phyloP scores from a whole-genome alignment of 2,329 filamentous ascomycete genomes.

The Tympanopsis confertula region DNA sequence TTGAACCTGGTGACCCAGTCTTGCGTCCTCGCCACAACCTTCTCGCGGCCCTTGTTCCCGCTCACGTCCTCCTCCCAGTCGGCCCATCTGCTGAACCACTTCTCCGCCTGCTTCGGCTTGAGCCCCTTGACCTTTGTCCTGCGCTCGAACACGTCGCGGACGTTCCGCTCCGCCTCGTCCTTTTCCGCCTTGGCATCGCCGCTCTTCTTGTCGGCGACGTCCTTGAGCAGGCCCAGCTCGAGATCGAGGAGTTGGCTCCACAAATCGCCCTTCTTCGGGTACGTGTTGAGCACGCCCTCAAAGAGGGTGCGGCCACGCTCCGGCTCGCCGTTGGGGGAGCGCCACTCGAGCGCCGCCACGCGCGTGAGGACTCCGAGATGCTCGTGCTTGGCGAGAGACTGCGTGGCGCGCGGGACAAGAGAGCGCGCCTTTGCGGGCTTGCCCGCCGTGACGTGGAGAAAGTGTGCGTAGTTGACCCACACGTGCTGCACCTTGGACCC shows the following conservation, averaged over 20 bases:
- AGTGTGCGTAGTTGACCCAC: slow-evolving; percentile 91
- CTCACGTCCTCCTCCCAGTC: slow-evolving; percentile 74
- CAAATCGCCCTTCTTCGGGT: slow-evolving; percentile 79
- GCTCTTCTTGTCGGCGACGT: too few relatives aligned
- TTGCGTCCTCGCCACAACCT: slow-evolving; percentile 57
- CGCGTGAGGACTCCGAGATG: slow-evolving; percentile 69
- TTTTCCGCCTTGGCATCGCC: slow-evolving; percentile 37
- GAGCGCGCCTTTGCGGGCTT: slow-evolving; percentile 63
- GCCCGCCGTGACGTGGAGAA: slow-evolving; percentile 65
- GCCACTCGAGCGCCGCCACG: slow-evolving; percentile 87
- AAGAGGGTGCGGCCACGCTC: slow-evolving; percentile 93
- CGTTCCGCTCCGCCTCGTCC: slow-evolving; percentile 36
- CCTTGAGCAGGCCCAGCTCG: slow-evolving; percentile 56
- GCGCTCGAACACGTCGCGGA: slow-evolving; percentile 73
- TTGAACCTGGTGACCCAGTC: slow-evolving; percentile 51
- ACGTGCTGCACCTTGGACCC: slow-evolving; percentile 69
- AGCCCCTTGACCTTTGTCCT: slow-evolving; percentile 58
- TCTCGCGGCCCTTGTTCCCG: slow-evolving; percentile 51
- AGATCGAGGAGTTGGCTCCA: slow-evolving; percentile 89
- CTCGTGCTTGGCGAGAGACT: slow-evolving; percentile 59
- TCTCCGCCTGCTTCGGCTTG: slow-evolving; percentile 72
- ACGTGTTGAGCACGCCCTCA: slow-evolving; percentile 72
- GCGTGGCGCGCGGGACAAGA: slow-evolving; percentile 71
- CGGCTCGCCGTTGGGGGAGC: slow-evolving; percentile 66
- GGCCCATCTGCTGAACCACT: slow-evolving; percentile 86